Conservation (phyloP, 495 filamentous ascomycete genomes). For the Aspergillus asperescens region DNA sequence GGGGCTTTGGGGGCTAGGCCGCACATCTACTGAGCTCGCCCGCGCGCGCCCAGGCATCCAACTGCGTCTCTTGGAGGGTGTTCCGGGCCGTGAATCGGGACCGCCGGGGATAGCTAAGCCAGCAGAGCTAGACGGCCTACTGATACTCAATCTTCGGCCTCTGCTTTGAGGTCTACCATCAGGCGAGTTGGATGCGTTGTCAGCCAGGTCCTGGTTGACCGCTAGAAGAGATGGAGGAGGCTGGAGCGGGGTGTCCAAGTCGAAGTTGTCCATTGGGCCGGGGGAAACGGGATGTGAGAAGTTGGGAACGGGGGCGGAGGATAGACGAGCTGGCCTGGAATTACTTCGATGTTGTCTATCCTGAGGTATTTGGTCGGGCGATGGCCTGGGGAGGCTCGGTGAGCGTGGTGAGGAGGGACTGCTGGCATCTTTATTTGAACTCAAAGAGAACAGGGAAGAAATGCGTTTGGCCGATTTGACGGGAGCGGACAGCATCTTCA, state of each 20-base stretch:
- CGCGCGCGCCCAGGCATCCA: constrained; percentile 49
- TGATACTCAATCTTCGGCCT: constrained; percentile 32
- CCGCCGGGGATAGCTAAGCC: constrained; percentile 36
- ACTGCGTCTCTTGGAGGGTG: constrained; percentile 45
- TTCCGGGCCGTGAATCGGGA: constrained; percentile 38
- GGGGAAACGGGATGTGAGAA: constrained; percentile 29
- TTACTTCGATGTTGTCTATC: constrained; percentile 29
- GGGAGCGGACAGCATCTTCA: constrained; percentile 44
- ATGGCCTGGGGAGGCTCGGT: constrained; percentile 19
- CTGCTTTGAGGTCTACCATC: constrained; percentile 36
- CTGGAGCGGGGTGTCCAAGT: constrained; percentile 33
- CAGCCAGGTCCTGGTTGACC: constrained; percentile 41
- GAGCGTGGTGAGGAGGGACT: constrained; percentile 26
- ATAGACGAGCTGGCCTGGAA: constrained; percentile 36
- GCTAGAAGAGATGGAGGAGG: constrained; percentile 41
- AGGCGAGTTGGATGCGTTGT: constrained; percentile 30
- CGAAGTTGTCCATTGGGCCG: constrained; percentile 26
- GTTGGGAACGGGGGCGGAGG: constrained; percentile 31
- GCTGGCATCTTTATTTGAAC: constrained; percentile 33
- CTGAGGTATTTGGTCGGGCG: constrained; percentile 23
- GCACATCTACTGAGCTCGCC: constrained; percentile 32
- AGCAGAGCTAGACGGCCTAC: constrained; percentile 34
- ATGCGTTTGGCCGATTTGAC: constrained; percentile 48
- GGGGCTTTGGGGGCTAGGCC: constrained; percentile 10
- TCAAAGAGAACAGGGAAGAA: constrained; percentile 44